A percentile compares a stretch with the other conserved stretches of the same genome.
Evolutionary conservation across 805 yeast genomes (phyloP).

Genomic region (Spathaspora gorwiae): DNA sequence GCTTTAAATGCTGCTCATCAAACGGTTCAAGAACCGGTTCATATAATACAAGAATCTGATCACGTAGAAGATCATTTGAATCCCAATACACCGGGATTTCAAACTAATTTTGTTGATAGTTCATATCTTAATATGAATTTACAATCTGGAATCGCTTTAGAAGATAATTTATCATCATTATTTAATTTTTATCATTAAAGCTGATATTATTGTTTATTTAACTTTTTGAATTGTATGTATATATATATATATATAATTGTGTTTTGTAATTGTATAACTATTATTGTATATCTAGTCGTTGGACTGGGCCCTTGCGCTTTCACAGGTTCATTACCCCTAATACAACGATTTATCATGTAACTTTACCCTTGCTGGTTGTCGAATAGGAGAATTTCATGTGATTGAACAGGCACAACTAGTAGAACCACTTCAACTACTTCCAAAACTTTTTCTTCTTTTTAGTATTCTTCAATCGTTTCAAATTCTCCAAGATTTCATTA

Average conservation of each 20-base stretch:
- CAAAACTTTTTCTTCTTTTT: constrained; percentile 12
- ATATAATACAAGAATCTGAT: no score
- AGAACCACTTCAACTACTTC: constrained; percentile 2
- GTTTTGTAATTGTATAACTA: not conserved
- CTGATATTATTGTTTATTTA: not conserved
- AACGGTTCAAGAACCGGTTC: not conserved
- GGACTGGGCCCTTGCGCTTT: no score
- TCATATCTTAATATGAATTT: constrained; percentile 41
- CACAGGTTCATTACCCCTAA: no score
- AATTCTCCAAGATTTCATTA: constrained; percentile 33
- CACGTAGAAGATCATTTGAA: constrained; percentile 1
- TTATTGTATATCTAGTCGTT: not conserved
- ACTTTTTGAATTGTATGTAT: not conserved
- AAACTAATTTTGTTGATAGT: constrained; percentile 38
- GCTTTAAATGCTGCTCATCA: not conserved
- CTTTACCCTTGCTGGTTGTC: no score
- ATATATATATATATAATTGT: not conserved
- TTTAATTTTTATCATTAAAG: constrained; percentile 17
- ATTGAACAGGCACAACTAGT: no score
- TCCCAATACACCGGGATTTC: constrained; percentile 23
- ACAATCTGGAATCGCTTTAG: constrained; percentile 29
- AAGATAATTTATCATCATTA: constrained; percentile 24
- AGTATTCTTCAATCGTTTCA: constrained; percentile 24
- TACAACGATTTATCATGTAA: no score
- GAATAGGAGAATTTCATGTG: no score